Percentiles rank a stretch among this genome's conserved stretches.
These are phyloP conservation scores for Citeromyces matritensis DNA, from an alignment of 805 yeast species.

Conservation along the genomic window DNA sequence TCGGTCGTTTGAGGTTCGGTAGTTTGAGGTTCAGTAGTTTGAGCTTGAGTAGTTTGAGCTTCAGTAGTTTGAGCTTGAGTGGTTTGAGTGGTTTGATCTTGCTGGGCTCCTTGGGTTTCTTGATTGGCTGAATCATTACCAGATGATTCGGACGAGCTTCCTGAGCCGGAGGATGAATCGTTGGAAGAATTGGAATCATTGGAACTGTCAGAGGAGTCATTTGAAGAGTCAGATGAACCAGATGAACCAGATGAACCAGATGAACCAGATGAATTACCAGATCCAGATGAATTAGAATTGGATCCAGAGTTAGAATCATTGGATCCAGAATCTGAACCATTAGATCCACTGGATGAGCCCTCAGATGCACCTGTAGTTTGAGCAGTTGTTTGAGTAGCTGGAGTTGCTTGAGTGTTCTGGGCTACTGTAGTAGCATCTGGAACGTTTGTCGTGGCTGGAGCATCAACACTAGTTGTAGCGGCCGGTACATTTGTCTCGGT, in stretches of 20 bases:
- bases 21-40: constrained; percentile 5
- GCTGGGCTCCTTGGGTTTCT: too few relatives aligned
- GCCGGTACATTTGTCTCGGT: constrained; percentile 1
- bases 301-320: too few relatives aligned
- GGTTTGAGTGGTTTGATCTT: too few relatives aligned
- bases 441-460: constrained; percentile 5
- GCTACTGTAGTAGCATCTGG: constrained; percentile 3
- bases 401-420: constrained; percentile 3
- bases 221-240: constrained; percentile 11
- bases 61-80: too few relatives aligned
- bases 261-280: too few relatives aligned
- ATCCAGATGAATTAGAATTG: constrained; percentile 17
- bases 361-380: constrained; percentile 5
- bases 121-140: too few relatives aligned
- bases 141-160: too few relatives aligned
- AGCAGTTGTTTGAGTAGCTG: constrained; percentile 4
- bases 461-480: constrained; percentile 7
- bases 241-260: constrained; percentile 19
- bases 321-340: constrained; percentile 14
- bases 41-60: constrained; percentile 9
- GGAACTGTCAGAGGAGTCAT: constrained; percentile 8
- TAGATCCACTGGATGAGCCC: constrained; percentile 5
- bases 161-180: too few relatives aligned
- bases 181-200: constrained; percentile 7
- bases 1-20: constrained; percentile 7